These are phyloP conservation scores for Senna tora DNA, from an alignment of 306 rosid species.

Conservation along the genomic window DNA sequence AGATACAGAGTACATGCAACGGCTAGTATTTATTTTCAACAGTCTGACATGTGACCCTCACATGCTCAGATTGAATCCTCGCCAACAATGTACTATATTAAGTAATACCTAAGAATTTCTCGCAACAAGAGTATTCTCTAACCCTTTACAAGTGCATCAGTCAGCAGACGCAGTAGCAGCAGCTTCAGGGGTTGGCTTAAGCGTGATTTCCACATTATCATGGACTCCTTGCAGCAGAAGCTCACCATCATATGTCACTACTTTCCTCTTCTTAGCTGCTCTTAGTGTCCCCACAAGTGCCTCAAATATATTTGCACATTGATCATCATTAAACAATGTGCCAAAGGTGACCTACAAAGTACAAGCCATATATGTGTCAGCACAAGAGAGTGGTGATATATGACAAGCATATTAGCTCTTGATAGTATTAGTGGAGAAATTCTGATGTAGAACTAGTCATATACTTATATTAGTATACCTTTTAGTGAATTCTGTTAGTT, in stretches of 20 bases:
- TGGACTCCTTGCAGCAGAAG: slow-evolving; percentile 94
- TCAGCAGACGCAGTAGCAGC: slow-evolving; percentile 19
- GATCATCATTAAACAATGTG: slow-evolving; percentile 76
- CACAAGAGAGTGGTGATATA: neutral
- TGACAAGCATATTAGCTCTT: slow-evolving; percentile 6
- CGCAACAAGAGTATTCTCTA: neutral
- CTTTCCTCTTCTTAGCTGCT: slow-evolving; percentile 82
- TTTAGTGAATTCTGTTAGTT: neutral
- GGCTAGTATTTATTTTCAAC: slow-evolving; percentile 7
- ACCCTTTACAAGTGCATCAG: slow-evolving; percentile 16
- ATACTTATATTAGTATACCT: neutral
- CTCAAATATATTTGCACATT: slow-evolving; percentile 90
- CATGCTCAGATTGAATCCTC: neutral
- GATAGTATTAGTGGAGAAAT: neutral
- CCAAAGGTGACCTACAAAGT: slow-evolving; percentile 82
- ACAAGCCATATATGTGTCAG: slow-evolving; percentile 26
- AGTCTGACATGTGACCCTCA: neutral
- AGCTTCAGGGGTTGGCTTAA: slow-evolving; percentile 54
- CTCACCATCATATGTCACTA: slow-evolving; percentile 81
- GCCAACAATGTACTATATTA: neutral
- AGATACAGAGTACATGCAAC: neutral
- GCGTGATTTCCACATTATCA: slow-evolving; percentile 85
- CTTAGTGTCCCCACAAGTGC: slow-evolving; percentile 92
- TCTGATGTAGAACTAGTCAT: neutral
- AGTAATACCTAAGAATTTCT: neutral